Conservation (phyloP, 306 rosid species). For the Urtica urens region DNA sequence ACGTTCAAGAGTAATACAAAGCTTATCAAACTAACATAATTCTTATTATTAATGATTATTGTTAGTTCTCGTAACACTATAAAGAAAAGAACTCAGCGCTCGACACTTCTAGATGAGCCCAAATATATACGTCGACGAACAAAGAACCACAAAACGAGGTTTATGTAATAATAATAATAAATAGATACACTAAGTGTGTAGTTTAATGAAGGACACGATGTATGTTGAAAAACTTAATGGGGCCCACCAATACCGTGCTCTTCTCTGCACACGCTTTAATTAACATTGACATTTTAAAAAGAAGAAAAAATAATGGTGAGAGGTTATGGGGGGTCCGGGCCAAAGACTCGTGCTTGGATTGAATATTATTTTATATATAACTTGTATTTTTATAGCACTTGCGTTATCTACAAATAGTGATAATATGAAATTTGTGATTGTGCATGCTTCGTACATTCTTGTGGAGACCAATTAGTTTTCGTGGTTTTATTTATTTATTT, state of each 20-base stretch:
- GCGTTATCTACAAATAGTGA: constrained; percentile 3
- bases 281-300: constrained; percentile 9
- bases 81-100: too few species aligned
- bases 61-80: too few species aligned
- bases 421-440: constrained; percentile 2
- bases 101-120: too few species aligned
- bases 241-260: constrained; percentile 9
- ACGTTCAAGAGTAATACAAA: too few species aligned
- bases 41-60: too few species aligned
- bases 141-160: too few species aligned
- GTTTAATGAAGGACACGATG: constrained; percentile 3
- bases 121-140: too few species aligned
- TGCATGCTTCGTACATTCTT: constrained; percentile 2
- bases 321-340: constrained; percentile 2
- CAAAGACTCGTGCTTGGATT: not conserved
- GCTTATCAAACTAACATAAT: too few species aligned
- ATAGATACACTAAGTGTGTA: too few species aligned
- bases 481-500: too few species aligned
- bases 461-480: constrained; percentile 14
- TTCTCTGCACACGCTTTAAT: constrained; percentile 8
- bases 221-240: constrained; percentile 21
- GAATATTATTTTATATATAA: not conserved
- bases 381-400: not conserved
- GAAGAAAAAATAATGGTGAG: not conserved
- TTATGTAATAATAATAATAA: too few species aligned